Base-by-base conservation (phyloP, 768 basidiomycete genomes). In the Boletales sp. region DNA sequence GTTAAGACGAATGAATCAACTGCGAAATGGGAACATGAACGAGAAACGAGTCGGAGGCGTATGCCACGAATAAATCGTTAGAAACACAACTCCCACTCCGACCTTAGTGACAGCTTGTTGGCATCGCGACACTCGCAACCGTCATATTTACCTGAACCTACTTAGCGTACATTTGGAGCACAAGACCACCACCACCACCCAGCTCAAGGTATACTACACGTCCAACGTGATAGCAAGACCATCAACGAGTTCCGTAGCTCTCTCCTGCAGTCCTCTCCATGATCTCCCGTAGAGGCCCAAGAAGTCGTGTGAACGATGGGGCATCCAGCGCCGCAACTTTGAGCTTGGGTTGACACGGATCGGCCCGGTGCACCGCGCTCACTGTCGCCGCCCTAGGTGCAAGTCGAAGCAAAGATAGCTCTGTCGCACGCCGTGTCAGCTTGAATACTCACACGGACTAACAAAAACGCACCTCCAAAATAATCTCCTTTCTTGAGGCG, bases 331-430 rank as follows among this genome's bases (percentile, higher is more conserved):
- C 91, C 8, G 95, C 95, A 12, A 97, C 92, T 67, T 94, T 91
- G 38, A 99, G 80, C 66, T 87, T 90, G 11, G 77, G 78, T 52
- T 67, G 63, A 21, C 74, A 69, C 31, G 71, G 66, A 37, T 81
- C 76, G 1, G 61, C 53, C 40, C 69, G 63, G 43, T 72, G 66
- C 14, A 86, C 68, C 4, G 93, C 93, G 56, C 91, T 91, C 50
- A 99, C 94, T 13, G 94, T 97, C n/a, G 95, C 95, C 2, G 94
- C 94, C 41, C 95, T 88, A 14, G 94, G 93, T 37, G 87, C 89
- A 12, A 86, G 78, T 51, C 88, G 86, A 48, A 99, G 78, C 19
- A 99, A 74, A 8, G 95, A 93, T 11, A 99, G 75, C 69, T 99
- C 95, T 98, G 70, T 35, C 45, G 34, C 52, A 45, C 8, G 48